Conservation (phyloP, 345 rosid genomes). For the Murraya paniculata region DNA sequence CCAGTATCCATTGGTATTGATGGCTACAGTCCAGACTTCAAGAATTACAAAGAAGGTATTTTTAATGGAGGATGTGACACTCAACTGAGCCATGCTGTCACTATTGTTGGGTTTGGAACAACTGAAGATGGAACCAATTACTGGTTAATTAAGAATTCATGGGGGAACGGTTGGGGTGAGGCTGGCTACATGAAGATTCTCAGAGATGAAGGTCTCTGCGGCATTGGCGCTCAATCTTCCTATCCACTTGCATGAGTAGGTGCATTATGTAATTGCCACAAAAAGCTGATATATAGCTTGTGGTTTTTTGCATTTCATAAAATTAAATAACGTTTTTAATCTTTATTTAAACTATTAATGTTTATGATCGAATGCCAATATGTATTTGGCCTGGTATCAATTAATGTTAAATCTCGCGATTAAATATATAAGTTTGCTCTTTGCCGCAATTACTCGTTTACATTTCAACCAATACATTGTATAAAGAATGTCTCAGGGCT, state of each 20-base stretch:
- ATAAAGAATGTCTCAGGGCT: too few relatives aligned
- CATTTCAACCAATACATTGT: too few relatives aligned
- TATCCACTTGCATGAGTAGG: background rate
- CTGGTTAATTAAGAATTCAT: conserved; percentile 58
- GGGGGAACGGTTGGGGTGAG: conserved; percentile 52
- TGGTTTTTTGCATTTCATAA: too few relatives aligned
- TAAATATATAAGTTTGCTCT: too few relatives aligned
- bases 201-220: conserved; percentile 20
- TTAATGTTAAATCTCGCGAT: too few relatives aligned
- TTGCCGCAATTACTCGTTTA: too few relatives aligned
- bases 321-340: too few relatives aligned
- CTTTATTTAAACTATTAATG: too few relatives aligned
- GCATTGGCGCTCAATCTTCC: background rate
- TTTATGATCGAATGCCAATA: too few relatives aligned
- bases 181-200: conserved; percentile 47
- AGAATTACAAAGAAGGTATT: conserved; percentile 34
- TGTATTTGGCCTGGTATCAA: too few relatives aligned
- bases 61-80: conserved; percentile 33
- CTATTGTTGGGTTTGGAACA: conserved; percentile 42
- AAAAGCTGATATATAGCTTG: too few relatives aligned
- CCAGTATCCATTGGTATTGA: conserved; percentile 50
- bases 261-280: too few relatives aligned
- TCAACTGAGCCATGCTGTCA: conserved; percentile 39
- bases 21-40: background rate
- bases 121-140: conserved; percentile 31